Evolutionary conservation across 495 filamentous ascomycete genomes (phyloP).

Genomic region (Thermothielavioides terrestris): DNA sequence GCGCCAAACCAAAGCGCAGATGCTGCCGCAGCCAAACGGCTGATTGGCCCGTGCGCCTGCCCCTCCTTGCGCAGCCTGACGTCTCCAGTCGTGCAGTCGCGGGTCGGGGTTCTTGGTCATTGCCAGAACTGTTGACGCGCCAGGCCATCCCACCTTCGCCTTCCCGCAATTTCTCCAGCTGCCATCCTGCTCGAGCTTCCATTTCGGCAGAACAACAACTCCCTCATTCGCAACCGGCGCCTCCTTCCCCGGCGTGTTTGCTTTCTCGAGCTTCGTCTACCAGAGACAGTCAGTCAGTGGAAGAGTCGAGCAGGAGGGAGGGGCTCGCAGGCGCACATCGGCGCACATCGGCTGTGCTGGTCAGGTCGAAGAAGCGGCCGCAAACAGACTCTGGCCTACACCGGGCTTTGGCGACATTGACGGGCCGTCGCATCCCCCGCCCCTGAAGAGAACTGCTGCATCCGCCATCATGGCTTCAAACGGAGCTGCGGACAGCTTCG

Average conservation of each 20-base stretch:
- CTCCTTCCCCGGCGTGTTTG: constrained; percentile 1
- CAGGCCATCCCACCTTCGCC: constrained; percentile 10
- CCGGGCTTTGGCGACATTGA: no score
- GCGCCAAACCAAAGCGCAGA: neutral
- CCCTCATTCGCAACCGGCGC: neutral
- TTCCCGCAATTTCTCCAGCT: neutral
- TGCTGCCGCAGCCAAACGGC: neutral
- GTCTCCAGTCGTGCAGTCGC: constrained; percentile 12
- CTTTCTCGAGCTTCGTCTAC: constrained; percentile 8
- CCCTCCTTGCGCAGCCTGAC: constrained; percentile 19
- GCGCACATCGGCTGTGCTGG: constrained; percentile 2
- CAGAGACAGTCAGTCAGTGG: neutral
- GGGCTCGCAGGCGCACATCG: no score
- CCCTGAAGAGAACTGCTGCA: neutral
- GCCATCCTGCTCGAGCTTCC: neutral
- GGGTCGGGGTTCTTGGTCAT: constrained; percentile 3
- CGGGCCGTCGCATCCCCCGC: neutral
- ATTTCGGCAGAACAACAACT: neutral
- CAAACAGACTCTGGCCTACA: no score
- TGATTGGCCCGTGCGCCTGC: constrained; percentile 10
- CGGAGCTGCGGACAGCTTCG: constrained; percentile 59
- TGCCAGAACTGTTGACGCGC: constrained; percentile 8
- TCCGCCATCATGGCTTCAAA: constrained; percentile 58
- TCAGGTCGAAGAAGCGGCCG: neutral
- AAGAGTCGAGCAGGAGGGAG: constrained; percentile 11